Evolutionary conservation across 2,329 filamentous ascomycete species (phyloP).

Genomic region (Colletotrichum ledebouriae): DNA sequence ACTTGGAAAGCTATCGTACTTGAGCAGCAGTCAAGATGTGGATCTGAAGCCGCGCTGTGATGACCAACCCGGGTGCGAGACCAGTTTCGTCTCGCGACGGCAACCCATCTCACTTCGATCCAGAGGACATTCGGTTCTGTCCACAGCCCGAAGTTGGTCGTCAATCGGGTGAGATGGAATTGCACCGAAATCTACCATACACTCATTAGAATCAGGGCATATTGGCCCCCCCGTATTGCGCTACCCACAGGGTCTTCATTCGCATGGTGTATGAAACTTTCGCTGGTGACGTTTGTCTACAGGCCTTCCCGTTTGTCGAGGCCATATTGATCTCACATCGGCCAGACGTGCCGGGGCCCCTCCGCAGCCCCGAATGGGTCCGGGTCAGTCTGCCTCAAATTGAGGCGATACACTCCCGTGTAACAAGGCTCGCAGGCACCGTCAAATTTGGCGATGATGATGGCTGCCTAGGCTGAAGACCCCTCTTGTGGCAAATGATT

Average conservation of each 20-base stretch:
- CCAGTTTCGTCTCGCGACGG: too few relatives aligned
- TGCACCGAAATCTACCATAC: not conserved
- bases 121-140: too few relatives aligned
- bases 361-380: constrained; percentile 5
- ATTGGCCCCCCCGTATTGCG: not conserved
- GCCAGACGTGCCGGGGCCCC: constrained; percentile 14
- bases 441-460: not conserved
- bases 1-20: too few relatives aligned
- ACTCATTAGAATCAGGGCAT: constrained; percentile 4
- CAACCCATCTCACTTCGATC: too few relatives aligned
- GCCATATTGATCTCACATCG: constrained; percentile 36
- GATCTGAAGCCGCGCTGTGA: too few relatives aligned
- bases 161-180: too few relatives aligned
- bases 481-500: constrained; percentile 18
- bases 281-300: constrained; percentile 14
- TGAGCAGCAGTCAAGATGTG: too few relatives aligned
- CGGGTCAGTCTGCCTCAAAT: constrained; percentile 15
- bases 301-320: constrained; percentile 23
- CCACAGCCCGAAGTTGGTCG: too few relatives aligned
- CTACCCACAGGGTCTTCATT: constrained; percentile 8
- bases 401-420: constrained; percentile 11
- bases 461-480: constrained; percentile 20
- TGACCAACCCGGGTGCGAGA: too few relatives aligned
- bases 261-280: constrained; percentile 6
- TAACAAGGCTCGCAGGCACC: not conserved